These are phyloP conservation scores for Pyrus betulifolia DNA, from an alignment of 306 rosid species.

Conservation along the genomic window DNA sequence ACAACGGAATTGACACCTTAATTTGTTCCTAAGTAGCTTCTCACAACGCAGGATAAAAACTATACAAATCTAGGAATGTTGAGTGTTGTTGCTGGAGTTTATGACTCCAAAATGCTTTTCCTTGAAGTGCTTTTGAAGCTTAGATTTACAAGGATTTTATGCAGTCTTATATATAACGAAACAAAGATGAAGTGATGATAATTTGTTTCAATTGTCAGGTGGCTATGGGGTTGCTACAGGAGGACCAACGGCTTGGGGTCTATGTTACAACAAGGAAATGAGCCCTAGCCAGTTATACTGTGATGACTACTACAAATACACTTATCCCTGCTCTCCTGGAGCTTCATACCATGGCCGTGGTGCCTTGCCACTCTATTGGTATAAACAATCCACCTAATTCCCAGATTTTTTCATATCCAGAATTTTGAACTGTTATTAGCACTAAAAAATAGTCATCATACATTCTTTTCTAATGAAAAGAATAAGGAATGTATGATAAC, in stretches of 20 bases:
- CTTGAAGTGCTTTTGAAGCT: background rate
- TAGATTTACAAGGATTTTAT: background rate
- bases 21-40: background rate
- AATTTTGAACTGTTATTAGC: background rate
- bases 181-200: background rate
- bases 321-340: conserved; percentile 85
- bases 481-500: background rate
- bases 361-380: conserved; percentile 93
- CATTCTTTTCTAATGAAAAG: background rate
- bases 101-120: background rate
- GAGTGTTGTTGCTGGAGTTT: background rate
- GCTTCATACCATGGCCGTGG: conserved; percentile 95
- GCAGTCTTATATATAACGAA: background rate
- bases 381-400: background rate
- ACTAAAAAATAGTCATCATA: background rate
- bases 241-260: conserved; percentile 92
- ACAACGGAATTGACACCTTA: no score
- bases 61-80: background rate
- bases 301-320: conserved; percentile 68
- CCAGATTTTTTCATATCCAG: background rate
- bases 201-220: conserved; percentile 40
- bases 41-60: background rate
- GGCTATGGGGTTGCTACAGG: conserved; percentile 98
- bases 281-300: conserved; percentile 86
- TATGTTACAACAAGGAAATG: conserved; percentile 92